Evolutionary conservation across 192 early-diverging fungal genomes (phyloP), one percentile per base, ranked within the genome.

Genomic region (Thamnidium elegans): DNA sequence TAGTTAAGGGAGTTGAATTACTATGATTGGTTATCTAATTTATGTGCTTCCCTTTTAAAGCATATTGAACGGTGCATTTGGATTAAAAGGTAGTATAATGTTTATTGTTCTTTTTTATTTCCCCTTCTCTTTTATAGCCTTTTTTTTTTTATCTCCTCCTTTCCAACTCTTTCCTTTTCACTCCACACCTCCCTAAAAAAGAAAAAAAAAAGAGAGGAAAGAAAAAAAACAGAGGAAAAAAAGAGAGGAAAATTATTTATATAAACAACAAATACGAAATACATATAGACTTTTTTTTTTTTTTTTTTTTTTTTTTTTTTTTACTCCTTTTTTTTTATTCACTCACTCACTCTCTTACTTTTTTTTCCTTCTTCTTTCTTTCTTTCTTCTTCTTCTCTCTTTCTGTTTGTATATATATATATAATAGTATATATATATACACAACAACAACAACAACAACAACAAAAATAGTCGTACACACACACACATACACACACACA

Each of bases 221-320:
- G 26, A 26, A 26, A 26, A 26, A 26, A 26, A 26, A 3, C 26
- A 26, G 26, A 26, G 26, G 1, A 26, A 26, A 26, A 26, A 26
- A 26, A 26, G 26, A 26, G 26, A 26, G 26, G 26, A 26, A 26
- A 26, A 26, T 26, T 26, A 48, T 48, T 17, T 48, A 48, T 48
- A 48, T 17, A 48, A 17, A 48, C 46, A 48, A 48, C 46, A 48
- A 48, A 48, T 48, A 48, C 13, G 3, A 15, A 17, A 13, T 45
- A 45, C 44, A 45, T 42, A 55, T 59, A n/a, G n/a, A n/a, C n/a
- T n/a, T n/a, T n/a, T n/a, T n/a, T 55, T n/a, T 39, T 14, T 54
- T 26, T 14, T 13, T 53, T 34, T 21, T 42, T 42, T 58, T 58
- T 23, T 58, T 21, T 58, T 59, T 58, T 58, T 43, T 42, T 43